Evolutionary conservation across 164 flowering plant species (phyloP), one percentile per base, ranked within the genome.

Genomic region (Nymphaea thermarum): DNA sequence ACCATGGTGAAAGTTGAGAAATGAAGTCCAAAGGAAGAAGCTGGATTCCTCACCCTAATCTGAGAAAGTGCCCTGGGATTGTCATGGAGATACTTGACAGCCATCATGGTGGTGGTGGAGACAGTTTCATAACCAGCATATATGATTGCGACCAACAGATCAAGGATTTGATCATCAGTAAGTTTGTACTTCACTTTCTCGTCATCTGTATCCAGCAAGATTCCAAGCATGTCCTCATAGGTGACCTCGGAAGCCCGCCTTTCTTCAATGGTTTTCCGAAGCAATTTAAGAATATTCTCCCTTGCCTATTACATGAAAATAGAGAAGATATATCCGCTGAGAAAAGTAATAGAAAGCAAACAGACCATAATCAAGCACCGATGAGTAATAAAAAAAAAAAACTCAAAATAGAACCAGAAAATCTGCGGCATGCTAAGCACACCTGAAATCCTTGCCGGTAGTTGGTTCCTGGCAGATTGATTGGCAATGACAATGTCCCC

Each of bases 381-480:
- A 51, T 51, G 57, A 10, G 14, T 51, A 51, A 10, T 8, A 3
- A 3, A 15, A 2, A 5, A 51, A 7, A 51, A 3, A 4, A 51
- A 15, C 14, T 51, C 3, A 51, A 51, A 51, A 51, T 5, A 5
- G 14, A 68, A 25, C n/a, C 68, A 61, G 72, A 53, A 14, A 61
- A 36, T 63, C 62, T n/a, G 69, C 43, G 7, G 80, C 57, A 51
- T 8, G 8, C 12, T 8, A 15, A 51, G 2, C 57, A 51, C 8
- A 91, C 98, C 86, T 83, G 86, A n/a, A 87, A 67, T 1, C 93
- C 99, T 2, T 74, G 73, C 0, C 77, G 82, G 55, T 95, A 95
- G 71, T 83, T 95, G 42, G 98, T 88, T 65, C 90, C 91, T 0
- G 98, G 99, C 68, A 95, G 87, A 68, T 95, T 80, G 71, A 95